Evolutionary conservation across 1,284 basidiomycete genomes (phyloP), one percentile per base, ranked within the genome.

Genomic region (Fomitopsis schrenkii): DNA sequence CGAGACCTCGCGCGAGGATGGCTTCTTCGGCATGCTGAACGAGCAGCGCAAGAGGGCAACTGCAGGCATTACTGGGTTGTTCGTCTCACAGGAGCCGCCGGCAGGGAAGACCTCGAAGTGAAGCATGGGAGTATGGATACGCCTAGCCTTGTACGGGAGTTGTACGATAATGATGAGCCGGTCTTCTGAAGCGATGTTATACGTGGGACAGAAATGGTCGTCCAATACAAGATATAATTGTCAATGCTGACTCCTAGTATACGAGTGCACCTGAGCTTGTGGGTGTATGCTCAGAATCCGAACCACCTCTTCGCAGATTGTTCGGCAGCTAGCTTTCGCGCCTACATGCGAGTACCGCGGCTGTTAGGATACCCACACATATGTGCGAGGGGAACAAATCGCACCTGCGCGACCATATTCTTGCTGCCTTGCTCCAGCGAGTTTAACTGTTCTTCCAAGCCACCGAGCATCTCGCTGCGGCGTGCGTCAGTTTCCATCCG

Each of bases 361-460:
- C 17, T 35, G 35, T 28, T 8, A 52, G 33, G 15, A n/a, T 10
- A 45, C n/a, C 22, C 45, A 14, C 19, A 1, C 45, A 14, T 50
- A 5, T 2, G 22, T 26, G n/a, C 10, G 5, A 12, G 10, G 17
- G 28, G 22, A 14, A 22, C 28, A 40, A 12, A 10, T 60, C 68
- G 62, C 59, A 86, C 87, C 80, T 90, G 86, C 5, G 78, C 70
- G 1, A 84, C 80, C 86, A 90, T 87, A 63, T 77, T 81, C 67
- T 79, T 82, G 66, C 86, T 89, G 6, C 86, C 86, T 62, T 85
- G 76, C 70, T 85, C 85, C 36, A 90, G 71, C 0, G 83, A 79
- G 57, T 84, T 81, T 66, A 90, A 83, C 4, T 80, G 80, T 55
- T 87, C 83, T 66, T 88, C 84, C 41, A 90, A 71, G 60, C 84